Conservation (phyloP, 1,284 basidiomycete genomes). For the Ustilago hordei region DNA sequence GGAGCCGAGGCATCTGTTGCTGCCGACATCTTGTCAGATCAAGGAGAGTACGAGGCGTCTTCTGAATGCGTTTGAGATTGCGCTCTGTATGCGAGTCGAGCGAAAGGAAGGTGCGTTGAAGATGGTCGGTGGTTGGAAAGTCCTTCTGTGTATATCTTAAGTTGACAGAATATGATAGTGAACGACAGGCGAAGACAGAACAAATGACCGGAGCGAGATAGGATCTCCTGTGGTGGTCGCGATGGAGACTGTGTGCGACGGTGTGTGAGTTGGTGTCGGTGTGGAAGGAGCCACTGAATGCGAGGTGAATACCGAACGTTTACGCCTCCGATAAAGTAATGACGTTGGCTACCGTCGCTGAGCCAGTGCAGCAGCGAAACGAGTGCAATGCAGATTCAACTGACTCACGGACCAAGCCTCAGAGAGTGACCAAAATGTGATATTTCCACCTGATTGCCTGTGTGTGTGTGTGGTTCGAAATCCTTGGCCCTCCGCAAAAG, state of each 20-base stretch:
- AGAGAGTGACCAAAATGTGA: neutral
- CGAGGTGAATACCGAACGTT: constrained; percentile 2
- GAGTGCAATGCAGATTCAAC: neutral
- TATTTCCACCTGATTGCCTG: neutral
- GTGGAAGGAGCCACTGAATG: neutral
- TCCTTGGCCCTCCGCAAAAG: neutral
- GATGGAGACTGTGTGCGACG: neutral
- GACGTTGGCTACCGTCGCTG: constrained; percentile 6
- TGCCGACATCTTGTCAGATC: constrained; percentile 21
- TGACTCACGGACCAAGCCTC: constrained; percentile 4
- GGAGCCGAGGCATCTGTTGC: constrained; percentile 21
- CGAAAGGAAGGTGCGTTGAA: neutral
- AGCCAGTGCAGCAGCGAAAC: neutral
- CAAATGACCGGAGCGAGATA: neutral
- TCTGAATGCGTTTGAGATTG: neutral
- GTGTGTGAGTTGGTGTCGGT: neutral
- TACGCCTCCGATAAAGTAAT: constrained; percentile 5
- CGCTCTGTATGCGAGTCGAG: neutral
- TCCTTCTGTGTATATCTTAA: neutral
- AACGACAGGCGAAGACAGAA: neutral
- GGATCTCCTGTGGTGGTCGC: neutral
- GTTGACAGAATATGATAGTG: neutral
- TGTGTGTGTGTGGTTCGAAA: neutral
- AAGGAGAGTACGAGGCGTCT: neutral
- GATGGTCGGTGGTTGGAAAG: neutral